phyloP scores from a whole-genome alignment of 257 asterid genomes.

The Plantago elongata region DNA sequence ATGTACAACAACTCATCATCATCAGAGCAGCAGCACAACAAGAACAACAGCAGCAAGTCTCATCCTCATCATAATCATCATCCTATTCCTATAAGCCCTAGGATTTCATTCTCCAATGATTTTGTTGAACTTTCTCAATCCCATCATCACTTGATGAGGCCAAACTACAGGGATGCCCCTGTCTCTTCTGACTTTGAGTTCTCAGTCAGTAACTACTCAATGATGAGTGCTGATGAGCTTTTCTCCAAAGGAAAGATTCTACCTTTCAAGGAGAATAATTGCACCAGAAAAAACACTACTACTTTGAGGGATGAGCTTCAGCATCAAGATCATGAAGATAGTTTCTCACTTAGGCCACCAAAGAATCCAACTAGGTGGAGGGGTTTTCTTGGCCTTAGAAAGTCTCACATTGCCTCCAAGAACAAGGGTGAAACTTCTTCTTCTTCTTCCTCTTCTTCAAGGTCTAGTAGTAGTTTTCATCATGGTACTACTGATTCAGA shows the following conservation, averaged over 20 bases:
- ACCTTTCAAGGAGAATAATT: constrained; percentile 49
- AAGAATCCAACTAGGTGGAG: constrained; percentile 79
- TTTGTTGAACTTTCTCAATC: constrained; percentile 45
- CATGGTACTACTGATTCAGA: constrained; percentile 16
- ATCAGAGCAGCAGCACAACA: constrained; percentile 5
- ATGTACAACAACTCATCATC: constrained; percentile 57
- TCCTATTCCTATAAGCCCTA: constrained; percentile 62
- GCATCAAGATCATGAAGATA: constrained; percentile 34
- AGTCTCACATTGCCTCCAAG: constrained; percentile 70
- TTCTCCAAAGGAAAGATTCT: constrained; percentile 69
- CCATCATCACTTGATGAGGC: constrained; percentile 10
- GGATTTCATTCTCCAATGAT: constrained; percentile 92
- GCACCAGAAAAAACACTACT: constrained; percentile 31
- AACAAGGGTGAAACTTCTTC: constrained; percentile 29
- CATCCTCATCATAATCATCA: too few relatives aligned
- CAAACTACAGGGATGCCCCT: constrained; percentile 65
- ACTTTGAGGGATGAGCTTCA: constrained; percentile 73
- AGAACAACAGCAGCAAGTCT: constrained; percentile 26
- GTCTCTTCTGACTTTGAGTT: constrained; percentile 89
- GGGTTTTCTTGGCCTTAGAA: constrained; percentile 67
- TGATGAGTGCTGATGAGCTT: constrained; percentile 85
- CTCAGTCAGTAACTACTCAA: constrained; percentile 59
- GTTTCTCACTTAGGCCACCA: constrained; percentile 52
- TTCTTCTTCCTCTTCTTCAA: constrained; percentile 1
- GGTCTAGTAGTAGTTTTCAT: constrained; percentile 8